Evolutionary conservation across 2,329 filamentous ascomycete species (phyloP).

Genomic region (Claviceps cyperi): DNA sequence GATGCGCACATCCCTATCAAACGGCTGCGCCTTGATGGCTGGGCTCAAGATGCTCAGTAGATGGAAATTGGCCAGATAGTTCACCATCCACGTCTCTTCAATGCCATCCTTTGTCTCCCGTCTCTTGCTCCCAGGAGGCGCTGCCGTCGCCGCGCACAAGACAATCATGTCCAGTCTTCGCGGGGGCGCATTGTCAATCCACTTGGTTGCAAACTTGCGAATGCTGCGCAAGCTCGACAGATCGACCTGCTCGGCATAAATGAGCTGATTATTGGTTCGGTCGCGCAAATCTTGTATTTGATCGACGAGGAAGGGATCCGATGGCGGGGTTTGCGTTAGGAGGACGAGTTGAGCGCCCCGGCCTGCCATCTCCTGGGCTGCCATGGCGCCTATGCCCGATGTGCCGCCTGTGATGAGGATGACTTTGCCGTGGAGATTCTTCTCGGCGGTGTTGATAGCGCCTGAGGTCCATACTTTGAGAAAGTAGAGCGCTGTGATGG

Average conservation of each 20-base stretch:
- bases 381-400: slow-evolving; percentile 73
- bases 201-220: slow-evolving; percentile 85
- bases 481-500: slow-evolving; percentile 25
- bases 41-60: slow-evolving; percentile 82
- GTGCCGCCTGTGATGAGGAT: slow-evolving; percentile 91
- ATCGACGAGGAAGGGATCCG: slow-evolving; percentile 80
- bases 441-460: slow-evolving; percentile 57
- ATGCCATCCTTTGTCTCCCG: slow-evolving; percentile 61
- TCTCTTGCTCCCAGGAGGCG: slow-evolving; percentile 47
- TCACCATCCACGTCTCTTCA: slow-evolving; percentile 85
- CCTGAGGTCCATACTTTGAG: slow-evolving; percentile 69
- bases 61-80: slow-evolving; percentile 93
- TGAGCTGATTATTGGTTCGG: slow-evolving; percentile 65
- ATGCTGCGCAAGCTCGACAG: slow-evolving; percentile 79
- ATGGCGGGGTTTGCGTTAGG: slow-evolving; percentile 66
- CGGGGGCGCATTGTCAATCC: slow-evolving; percentile 91
- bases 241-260: slow-evolving; percentile 93
- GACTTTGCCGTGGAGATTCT: slow-evolving; percentile 84
- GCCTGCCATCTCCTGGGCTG: slow-evolving; percentile 58
- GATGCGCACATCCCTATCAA: slow-evolving; percentile 84
- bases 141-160: slow-evolving; percentile 68
- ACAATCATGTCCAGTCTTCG: slow-evolving; percentile 82
- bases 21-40: slow-evolving; percentile 76
- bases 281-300: slow-evolving; percentile 79
- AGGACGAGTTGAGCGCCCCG: slow-evolving; percentile 85